Conservation (phyloP, 2,329 filamentous ascomycete species). For the Botrytis galanthina region DNA sequence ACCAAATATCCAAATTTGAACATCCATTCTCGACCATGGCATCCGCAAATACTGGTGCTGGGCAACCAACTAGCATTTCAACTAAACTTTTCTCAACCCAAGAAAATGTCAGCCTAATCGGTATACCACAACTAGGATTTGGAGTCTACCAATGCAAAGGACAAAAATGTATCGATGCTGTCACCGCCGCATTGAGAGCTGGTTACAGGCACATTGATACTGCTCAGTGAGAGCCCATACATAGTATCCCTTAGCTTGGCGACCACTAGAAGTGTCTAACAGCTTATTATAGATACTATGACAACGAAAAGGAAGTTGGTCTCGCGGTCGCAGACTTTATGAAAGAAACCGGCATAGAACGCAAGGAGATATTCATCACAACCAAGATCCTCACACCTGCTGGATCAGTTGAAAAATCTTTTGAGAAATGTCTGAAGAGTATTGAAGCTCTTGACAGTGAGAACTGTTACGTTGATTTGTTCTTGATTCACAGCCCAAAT, state of each 20-base stretch:
- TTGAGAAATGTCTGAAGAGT: slow-evolving; percentile 19
- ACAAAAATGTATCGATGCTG: slow-evolving; percentile 16
- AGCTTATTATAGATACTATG: slow-evolving; percentile 17
- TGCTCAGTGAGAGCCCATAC: slow-evolving; percentile 13
- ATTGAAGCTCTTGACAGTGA: slow-evolving; percentile 20
- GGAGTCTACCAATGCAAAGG: slow-evolving; percentile 19
- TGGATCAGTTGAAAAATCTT: slow-evolving; percentile 7
- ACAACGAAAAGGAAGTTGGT: slow-evolving; percentile 17
- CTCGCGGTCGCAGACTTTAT: slow-evolving; percentile 12
- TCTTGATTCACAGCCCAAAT: slow-evolving; percentile 18
- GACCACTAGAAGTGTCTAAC: not conserved
- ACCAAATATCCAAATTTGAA: not conserved
- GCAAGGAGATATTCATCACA: slow-evolving; percentile 19
- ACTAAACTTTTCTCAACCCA: not conserved
- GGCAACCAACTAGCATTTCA: not conserved
- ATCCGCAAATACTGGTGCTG: not conserved
- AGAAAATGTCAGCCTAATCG: not conserved
- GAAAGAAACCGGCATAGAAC: slow-evolving; percentile 2
- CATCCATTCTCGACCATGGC: not conserved
- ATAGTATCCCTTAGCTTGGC: not conserved
- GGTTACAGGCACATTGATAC: slow-evolving; percentile 18
- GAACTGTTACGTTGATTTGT: slow-evolving; percentile 25
- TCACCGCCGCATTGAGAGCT: slow-evolving; percentile 5
- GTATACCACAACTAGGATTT: slow-evolving; percentile 20
- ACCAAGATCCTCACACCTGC: slow-evolving; percentile 18